Percentiles rank a stretch among this genome's conserved stretches.
phyloP scores from a whole-genome alignment of 768 basidiomycete species.

The Lentinula sp. region DNA sequence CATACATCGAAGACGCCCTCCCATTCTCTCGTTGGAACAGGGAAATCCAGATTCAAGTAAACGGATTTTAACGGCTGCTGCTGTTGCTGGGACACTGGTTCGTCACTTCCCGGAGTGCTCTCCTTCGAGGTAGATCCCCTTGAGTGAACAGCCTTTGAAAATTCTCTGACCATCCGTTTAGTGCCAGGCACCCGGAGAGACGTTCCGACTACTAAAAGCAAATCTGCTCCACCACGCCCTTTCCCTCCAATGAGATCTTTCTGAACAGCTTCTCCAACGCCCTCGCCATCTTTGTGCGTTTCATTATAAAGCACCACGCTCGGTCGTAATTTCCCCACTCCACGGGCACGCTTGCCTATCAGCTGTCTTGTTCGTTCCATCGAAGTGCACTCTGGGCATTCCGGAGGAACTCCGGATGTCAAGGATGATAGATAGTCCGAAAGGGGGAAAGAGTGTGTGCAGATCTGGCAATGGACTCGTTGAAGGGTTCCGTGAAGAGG shows the following conservation, averaged over 20 bases:
- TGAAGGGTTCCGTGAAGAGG: conserved; percentile 87
- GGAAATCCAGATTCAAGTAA: conserved; percentile 85
- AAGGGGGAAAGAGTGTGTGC: conserved; percentile 68
- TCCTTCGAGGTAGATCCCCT: conserved; percentile 32
- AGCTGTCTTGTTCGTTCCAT: conserved; percentile 66
- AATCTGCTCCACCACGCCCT: conserved; percentile 69
- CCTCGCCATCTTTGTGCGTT: conserved; percentile 79
- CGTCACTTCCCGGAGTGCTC: neutral
- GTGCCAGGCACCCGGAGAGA: conserved; percentile 87
- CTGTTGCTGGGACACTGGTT: neutral
- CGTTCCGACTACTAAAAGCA: conserved; percentile 86
- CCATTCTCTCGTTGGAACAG: conserved; percentile 81
- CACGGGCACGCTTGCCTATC: conserved; percentile 72
- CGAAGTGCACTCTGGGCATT: conserved; percentile 75
- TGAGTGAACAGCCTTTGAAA: conserved; percentile 68
- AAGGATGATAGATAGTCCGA: conserved; percentile 55
- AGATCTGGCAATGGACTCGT: conserved; percentile 74
- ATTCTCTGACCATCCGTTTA: conserved; percentile 86
- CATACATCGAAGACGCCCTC: conserved; percentile 87
- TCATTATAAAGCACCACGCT: conserved; percentile 92
- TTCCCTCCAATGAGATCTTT: conserved; percentile 74
- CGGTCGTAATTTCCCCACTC: conserved; percentile 76
- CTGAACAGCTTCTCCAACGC: conserved; percentile 79
- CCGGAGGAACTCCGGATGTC: conserved; percentile 54
- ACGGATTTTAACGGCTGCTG: conserved; percentile 52